A percentile compares a stretch with the other conserved stretches of the same genome.
Conservation (phyloP, 768 basidiomycete genomes). For the Leccinum ochraceum region DNA sequence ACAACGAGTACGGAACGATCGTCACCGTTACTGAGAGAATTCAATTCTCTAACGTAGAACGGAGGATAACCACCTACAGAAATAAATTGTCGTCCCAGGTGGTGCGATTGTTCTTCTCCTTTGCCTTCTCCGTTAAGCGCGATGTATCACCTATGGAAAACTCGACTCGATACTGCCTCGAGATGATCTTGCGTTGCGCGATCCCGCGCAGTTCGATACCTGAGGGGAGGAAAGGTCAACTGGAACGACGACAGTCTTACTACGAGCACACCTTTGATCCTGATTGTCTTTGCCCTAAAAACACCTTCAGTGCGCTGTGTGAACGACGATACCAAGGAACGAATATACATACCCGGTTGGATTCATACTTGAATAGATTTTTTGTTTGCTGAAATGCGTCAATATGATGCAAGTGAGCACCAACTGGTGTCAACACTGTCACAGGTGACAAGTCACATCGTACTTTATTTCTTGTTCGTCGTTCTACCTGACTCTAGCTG, state of each 20-base stretch:
- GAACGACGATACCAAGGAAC: neutral
- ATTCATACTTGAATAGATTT: neutral
- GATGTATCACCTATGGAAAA: neutral
- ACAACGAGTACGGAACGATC: no score
- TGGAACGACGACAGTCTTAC: no score
- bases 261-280: neutral
- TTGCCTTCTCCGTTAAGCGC: neutral
- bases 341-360: neutral
- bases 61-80: neutral
- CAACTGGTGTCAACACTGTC: no score
- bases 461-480: no score
- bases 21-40: no score
- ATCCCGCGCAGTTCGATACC: neutral
- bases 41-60: no score
- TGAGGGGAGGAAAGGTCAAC: no score
- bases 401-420: no score
- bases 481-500: no score
- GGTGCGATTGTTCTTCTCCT: neutral
- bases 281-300: neutral
- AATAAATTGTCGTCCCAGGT: neutral
- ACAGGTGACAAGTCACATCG: no score
- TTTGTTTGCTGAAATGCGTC: no score
- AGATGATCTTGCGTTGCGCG: neutral
- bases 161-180: neutral
- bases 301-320: neutral